Base-by-base conservation (phyloP, 208 protist species). In the Trypanosoma scelopori region DNA sequence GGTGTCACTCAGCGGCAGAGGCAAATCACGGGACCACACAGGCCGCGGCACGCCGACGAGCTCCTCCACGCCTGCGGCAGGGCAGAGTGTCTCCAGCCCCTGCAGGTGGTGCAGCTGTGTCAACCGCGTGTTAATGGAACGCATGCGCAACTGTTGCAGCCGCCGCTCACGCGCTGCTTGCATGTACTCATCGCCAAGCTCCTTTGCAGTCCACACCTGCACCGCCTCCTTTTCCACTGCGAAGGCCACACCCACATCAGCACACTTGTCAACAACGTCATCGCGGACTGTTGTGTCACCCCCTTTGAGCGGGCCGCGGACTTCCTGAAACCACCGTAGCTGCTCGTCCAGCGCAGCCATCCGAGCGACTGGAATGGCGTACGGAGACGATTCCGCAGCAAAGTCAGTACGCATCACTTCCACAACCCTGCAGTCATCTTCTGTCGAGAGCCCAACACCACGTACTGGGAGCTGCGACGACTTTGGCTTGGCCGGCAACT, bases 181-280 rank as follows among this genome's bases (percentile, higher is more conserved):
- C 81, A 85, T 85, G 65, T 85, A 90, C 9, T 55, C 48, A 47
- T 89, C 77, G 18, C 80, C 82, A 71, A 85, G 20, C 13, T 39
- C 32, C n/a, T 53, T 65, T 20, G 60, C 60, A 3, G 69, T 68
- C 27, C 15, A 11, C 23, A 5, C 5, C 30, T 39, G 23, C 18
- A 47, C 28, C 18, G 23, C n/a, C 20, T 3, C 0, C 23, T 1
- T 46, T 22, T 13, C 39, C 48, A 22, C 41, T 57, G 41, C 39
- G 35, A 11, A 9, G 20, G 32, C 49, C 15, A 6, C 47, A 5
- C n/a, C 50, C 2, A 3, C 51, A 35, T 43, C 49, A 25, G 13
- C 27, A 20, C 47, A 3, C 15, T 25, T 50, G 23, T 37, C 43
- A 22, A 69, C 42, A 28, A 12, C 58, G 13, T 48, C 12, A 37